Base-by-base conservation (phyloP, 2,329 filamentous ascomycete genomes). In the Trichoderma sp. region DNA sequence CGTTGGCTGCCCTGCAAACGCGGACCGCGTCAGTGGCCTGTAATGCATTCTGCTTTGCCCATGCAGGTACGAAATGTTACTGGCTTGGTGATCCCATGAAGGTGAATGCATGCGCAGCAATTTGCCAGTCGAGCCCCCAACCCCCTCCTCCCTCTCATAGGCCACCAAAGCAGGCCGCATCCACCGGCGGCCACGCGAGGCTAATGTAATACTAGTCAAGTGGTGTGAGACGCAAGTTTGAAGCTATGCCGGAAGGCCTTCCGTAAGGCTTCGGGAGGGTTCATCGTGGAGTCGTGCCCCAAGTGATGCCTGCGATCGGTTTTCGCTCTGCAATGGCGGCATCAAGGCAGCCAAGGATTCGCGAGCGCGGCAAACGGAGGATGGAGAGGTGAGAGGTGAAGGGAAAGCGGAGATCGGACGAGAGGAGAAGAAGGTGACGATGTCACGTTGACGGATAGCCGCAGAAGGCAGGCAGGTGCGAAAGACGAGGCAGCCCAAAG, bases 221-320 rank as follows among this genome's bases (percentile, higher is more conserved):
- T 41, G 59, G 48, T 44, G 30, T 62, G 59, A 62, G 59, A 62
- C 59, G 48, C 59, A 19, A 52, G 59, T 62, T 62, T 62, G 59
- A 62, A 62, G 59, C 59, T 54, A 62, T 45, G 48, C 48, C 59
- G 59, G 59, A 62, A 62, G 47, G 48, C 59, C 43, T 62, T 54
- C 59, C 48, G 39, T 54, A 52, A 54, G 59, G 59, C 59, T 62
- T 62, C 41, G 24, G 59, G 59, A 48, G 48, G 41, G 39, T 47
- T 30, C 48, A 62, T 48, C 24, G 47, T 44, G 24, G 48, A 52
- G 34, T 34, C 44, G n/a, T 14, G 34, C 5, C 10, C 34, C 34
- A 39, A 14, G 34, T 39, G 34, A 39, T 39, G 59, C 48, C 39
- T 54, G 39, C 48, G 59, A 62, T 62, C 12, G 12, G 21, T 28